These are phyloP conservation scores for Halenospora varia DNA, from an alignment of 495 filamentous ascomycete species.

Conservation along the genomic window DNA sequence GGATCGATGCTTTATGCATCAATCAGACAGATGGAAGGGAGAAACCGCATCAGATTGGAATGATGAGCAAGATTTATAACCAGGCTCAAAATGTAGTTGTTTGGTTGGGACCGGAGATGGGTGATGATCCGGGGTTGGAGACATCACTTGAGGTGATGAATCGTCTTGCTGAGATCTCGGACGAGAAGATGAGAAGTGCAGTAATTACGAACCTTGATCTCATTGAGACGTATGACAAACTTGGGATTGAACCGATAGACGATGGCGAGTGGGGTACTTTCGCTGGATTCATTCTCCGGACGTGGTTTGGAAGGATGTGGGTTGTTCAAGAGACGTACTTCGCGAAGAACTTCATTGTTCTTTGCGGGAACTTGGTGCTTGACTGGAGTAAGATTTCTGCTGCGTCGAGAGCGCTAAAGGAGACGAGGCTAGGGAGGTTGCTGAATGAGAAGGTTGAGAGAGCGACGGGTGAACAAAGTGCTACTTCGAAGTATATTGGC, in stretches of 20 bases:
- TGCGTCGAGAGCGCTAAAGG: slow-evolving; percentile 8
- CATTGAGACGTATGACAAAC: not conserved
- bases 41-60: slow-evolving; percentile 5
- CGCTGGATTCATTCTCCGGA: slow-evolving; percentile 9
- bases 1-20: slow-evolving; percentile 18
- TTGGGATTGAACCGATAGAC: not conserved
- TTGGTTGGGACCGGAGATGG: slow-evolving; percentile 6
- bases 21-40: slow-evolving; percentile 14
- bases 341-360: slow-evolving; percentile 10
- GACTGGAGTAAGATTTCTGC: not conserved
- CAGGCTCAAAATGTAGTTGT: slow-evolving; percentile 4
- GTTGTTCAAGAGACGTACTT: slow-evolving; percentile 17
- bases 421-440: slow-evolving; percentile 8
- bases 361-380: not conserved
- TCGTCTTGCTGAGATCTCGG: not conserved
- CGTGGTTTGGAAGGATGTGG: slow-evolving; percentile 17
- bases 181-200: not conserved
- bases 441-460: not conserved
- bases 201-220: not conserved
- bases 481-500: slow-evolving; percentile 1
- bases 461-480: not conserved
- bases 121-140: not conserved
- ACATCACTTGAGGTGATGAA: slow-evolving; percentile 1
- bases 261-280: slow-evolving; percentile 8
- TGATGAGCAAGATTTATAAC: slow-evolving; percentile 16